Evolutionary conservation across 2,329 filamentous ascomycete genomes (phyloP).

Genomic region (Capronia epimyces): DNA sequence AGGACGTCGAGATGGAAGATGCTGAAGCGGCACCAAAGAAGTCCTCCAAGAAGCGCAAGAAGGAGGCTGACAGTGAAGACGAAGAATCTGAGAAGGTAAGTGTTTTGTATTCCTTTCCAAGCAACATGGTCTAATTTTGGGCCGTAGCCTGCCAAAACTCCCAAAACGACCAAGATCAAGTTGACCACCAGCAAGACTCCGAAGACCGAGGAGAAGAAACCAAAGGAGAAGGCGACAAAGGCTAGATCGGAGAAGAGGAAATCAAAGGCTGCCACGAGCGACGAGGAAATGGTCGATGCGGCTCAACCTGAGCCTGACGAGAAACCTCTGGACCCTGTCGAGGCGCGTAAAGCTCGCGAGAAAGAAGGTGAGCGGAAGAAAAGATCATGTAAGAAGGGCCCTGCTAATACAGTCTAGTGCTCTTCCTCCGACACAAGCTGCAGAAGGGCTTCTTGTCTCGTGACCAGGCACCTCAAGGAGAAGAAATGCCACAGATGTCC

Average conservation of each 20-base stretch:
- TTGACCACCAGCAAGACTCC: constrained; percentile 56
- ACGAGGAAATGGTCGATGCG: constrained; percentile 55
- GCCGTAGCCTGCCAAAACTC: constrained; percentile 54
- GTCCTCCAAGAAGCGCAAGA: constrained; percentile 74
- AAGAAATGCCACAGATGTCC: constrained; percentile 49
- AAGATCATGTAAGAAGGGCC: constrained; percentile 14
- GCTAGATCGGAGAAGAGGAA: constrained; percentile 56
- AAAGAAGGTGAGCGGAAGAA: constrained; percentile 56
- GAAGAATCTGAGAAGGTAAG: constrained; percentile 69
- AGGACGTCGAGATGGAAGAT: constrained; percentile 45
- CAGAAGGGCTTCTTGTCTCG: constrained; percentile 88
- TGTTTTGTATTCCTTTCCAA: not conserved
- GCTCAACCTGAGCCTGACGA: constrained; percentile 47
- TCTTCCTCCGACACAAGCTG: constrained; percentile 88
- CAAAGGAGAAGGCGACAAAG: constrained; percentile 54
- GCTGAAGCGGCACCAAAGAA: constrained; percentile 52
- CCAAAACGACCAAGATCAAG: constrained; percentile 58
- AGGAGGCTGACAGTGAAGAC: constrained; percentile 58
- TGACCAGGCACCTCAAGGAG: constrained; percentile 77
- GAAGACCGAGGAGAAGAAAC: constrained; percentile 43
- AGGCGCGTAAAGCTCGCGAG: constrained; percentile 50
- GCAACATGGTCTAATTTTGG: constrained; percentile 16
- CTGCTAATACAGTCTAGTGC: constrained; percentile 48
- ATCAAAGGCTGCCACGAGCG: constrained; percentile 48
- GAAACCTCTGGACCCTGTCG: constrained; percentile 49